Percentiles rank a stretch among this genome's conserved stretches.
Evolutionary conservation across 2,329 filamentous ascomycete species (phyloP).

Genomic region (Diaporthe ampelina): DNA sequence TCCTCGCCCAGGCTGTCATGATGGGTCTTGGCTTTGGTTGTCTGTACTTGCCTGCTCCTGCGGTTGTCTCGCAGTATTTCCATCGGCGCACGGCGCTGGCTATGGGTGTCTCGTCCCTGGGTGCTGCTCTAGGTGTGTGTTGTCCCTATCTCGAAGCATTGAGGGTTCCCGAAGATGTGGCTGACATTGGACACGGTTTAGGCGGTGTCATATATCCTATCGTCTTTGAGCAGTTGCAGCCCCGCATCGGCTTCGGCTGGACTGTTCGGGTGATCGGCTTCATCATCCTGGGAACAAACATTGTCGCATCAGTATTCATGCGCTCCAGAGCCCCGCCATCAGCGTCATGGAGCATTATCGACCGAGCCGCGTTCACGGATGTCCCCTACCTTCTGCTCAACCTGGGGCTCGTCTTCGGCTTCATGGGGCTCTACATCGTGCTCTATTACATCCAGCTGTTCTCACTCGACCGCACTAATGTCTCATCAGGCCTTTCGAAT

Average conservation of each 20-base stretch:
- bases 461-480: constrained; percentile 56
- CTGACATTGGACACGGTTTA: background rate
- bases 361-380: constrained; percentile 55
- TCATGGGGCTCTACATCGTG: constrained; percentile 61
- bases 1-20: constrained; percentile 56
- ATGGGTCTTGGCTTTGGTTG: constrained; percentile 54
- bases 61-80: constrained; percentile 58
- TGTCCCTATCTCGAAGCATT: too few relatives aligned
- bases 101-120: constrained; percentile 50
- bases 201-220: constrained; percentile 51
- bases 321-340: constrained; percentile 50
- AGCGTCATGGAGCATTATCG: constrained; percentile 49
- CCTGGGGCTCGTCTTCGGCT: constrained; percentile 54
- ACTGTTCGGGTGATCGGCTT: constrained; percentile 46
- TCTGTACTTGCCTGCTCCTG: constrained; percentile 52
- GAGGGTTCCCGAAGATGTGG: too few relatives aligned
- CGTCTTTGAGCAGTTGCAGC: constrained; percentile 45
- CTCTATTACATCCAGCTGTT: constrained; percentile 62
- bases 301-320: constrained; percentile 56
- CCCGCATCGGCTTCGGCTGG: constrained; percentile 47
- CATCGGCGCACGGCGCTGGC: constrained; percentile 48
- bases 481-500: constrained; percentile 50
- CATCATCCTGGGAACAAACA: constrained; percentile 53
- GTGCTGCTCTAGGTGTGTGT: constrained; percentile 47
- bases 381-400: constrained; percentile 53